Conservation (phyloP, 768 basidiomycete genomes). For the Hypsizygus marmoreus region DNA sequence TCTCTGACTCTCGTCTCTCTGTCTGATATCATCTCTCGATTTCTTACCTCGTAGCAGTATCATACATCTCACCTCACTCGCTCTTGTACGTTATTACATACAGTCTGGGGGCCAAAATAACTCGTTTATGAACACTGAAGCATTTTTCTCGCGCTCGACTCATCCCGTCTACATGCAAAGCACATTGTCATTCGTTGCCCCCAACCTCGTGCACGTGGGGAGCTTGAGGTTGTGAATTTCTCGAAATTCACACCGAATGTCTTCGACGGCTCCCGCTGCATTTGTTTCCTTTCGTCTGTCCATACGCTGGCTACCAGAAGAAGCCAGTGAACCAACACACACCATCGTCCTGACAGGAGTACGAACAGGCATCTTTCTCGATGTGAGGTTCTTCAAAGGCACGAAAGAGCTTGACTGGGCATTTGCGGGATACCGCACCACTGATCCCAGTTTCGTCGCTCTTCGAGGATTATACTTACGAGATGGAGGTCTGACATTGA, state of each 20-base stretch:
- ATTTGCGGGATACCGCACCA: slow-evolving; percentile 36
- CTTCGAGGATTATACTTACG: neutral
- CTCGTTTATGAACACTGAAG: too few species aligned
- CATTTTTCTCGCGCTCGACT: too few species aligned
- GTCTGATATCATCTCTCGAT: slow-evolving; percentile 16
- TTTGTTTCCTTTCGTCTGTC: slow-evolving; percentile 21
- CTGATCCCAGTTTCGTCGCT: slow-evolving; percentile 12
- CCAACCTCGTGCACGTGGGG: too few species aligned
- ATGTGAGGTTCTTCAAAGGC: slow-evolving; percentile 35
- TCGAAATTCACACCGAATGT: too few species aligned
- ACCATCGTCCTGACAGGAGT: slow-evolving; percentile 35
- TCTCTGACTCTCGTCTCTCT: slow-evolving; percentile 12
- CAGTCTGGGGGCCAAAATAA: slow-evolving; percentile 17
- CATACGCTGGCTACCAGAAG: slow-evolving; percentile 35
- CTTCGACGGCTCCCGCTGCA: slow-evolving; percentile 1
- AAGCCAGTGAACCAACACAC: slow-evolving; percentile 34
- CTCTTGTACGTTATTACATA: slow-evolving; percentile 22
- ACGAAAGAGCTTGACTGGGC: slow-evolving; percentile 36
- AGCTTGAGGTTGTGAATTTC: too few species aligned
- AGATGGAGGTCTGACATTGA: neutral
- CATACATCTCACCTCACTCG: slow-evolving; percentile 24
- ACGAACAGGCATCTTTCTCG: slow-evolving; percentile 32
- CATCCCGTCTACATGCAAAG: too few species aligned
- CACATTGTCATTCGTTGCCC: too few species aligned
- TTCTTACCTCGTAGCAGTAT: slow-evolving; percentile 20